A percentile compares a stretch with the other conserved stretches of the same genome.
Evolutionary conservation across 352 stramenopile genomes (phyloP).

Genomic region (Globisporangium emineosum): DNA sequence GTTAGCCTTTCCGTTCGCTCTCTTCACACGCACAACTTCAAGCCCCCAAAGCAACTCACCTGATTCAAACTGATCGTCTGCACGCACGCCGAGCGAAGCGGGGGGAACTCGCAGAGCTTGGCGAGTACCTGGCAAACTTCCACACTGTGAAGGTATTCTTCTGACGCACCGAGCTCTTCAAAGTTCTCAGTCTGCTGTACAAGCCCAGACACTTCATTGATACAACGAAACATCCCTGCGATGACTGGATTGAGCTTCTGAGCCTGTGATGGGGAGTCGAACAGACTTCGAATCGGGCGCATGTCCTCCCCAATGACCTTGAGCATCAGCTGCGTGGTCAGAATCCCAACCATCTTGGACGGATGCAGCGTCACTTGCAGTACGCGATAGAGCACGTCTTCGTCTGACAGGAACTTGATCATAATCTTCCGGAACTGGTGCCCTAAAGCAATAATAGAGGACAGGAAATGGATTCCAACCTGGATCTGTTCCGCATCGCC

Average conservation of each 20-base stretch:
- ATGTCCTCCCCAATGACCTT: slow-evolving; percentile 62
- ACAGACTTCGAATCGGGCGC: slow-evolving; percentile 40
- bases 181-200: slow-evolving; percentile 41
- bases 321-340: slow-evolving; percentile 49
- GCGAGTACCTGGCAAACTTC: slow-evolving; percentile 56
- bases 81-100: slow-evolving; percentile 47
- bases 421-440: slow-evolving; percentile 64
- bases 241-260: slow-evolving; percentile 49
- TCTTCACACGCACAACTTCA: background rate
- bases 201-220: slow-evolving; percentile 39
- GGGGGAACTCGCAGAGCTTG: slow-evolving; percentile 48
- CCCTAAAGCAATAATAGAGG: slow-evolving; percentile 42
- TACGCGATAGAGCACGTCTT: slow-evolving; percentile 62
- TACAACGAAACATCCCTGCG: slow-evolving; percentile 50
- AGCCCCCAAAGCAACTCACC: slow-evolving; percentile 23
- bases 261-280: slow-evolving; percentile 33
- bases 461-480: slow-evolving; percentile 63
- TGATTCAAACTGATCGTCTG: slow-evolving; percentile 70
- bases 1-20: background rate
- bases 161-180: slow-evolving; percentile 43
- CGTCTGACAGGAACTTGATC: slow-evolving; percentile 44
- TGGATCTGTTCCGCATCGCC: slow-evolving; percentile 53
- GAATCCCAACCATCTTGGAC: slow-evolving; percentile 55
- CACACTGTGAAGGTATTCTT: slow-evolving; percentile 71
- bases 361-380: slow-evolving; percentile 69